Evolutionary conservation across 1,284 basidiomycete species (phyloP).

Genomic region (Ceratobasidium sp.): DNA sequence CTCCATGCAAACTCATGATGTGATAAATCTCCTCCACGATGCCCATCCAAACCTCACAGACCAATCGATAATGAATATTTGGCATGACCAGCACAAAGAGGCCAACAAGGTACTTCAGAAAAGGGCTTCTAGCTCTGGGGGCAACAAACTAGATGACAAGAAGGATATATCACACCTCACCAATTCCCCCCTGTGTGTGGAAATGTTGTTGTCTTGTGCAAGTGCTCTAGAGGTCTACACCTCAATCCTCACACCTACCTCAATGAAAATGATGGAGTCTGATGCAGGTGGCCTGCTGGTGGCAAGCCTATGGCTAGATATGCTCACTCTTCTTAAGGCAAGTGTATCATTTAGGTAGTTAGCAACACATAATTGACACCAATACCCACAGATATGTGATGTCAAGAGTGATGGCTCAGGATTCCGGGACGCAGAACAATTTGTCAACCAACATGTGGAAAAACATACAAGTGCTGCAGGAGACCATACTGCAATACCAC

Average conservation of each 20-base stretch:
- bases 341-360: neutral
- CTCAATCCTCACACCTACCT: neutral
- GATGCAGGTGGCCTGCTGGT: neutral
- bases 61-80: neutral
- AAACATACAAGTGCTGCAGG: neutral
- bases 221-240: neutral
- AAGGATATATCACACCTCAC: neutral
- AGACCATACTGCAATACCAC: neutral
- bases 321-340: neutral
- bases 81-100: neutral
- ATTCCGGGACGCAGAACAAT: neutral
- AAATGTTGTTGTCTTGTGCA: neutral
- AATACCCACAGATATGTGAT: neutral
- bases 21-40: neutral
- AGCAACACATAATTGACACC: neutral
- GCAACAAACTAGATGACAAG: too few species aligned
- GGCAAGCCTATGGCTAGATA: neutral
- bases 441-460: neutral
- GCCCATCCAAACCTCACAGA: neutral
- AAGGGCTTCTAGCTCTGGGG: neutral
- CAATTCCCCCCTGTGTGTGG: neutral
- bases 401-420: neutral
- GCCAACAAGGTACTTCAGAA: neutral
- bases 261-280: neutral
- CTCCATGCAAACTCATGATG: neutral